Evolutionary conservation across 129 eudicot species (phyloP), one percentile per base, ranked within the genome.

Genomic region (Cynara cardunculus): DNA sequence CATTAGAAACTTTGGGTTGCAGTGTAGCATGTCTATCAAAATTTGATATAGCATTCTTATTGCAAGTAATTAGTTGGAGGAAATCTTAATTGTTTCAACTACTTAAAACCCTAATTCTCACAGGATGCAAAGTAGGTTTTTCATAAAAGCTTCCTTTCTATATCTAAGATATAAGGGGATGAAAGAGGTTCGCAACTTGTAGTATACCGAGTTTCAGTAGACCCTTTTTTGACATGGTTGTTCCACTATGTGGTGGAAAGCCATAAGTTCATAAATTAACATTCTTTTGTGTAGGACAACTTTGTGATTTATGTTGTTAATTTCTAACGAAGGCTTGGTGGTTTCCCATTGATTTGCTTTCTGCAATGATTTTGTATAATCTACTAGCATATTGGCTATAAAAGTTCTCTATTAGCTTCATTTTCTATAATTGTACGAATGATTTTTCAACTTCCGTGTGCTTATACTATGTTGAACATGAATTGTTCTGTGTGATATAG

Each of bases 401-500:
- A 64, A 64, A 64, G 69, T 64, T 64, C 4, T 64, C 28, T 74
- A 32, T 46, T 25, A 37, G 22, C 32, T 10, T 74, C 16, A 22
- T 41, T 41, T 25, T 74, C 78, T n/a, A 16, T 8, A 41, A 24
- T 1, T 67, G 25, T 67, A 37, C 24, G 19, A 69, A 56, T 70
- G 74, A 69, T 28, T 5, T 69, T 32, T 3, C 26, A 27, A 53
- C 21, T 69, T 69, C 22, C 25, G 27, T 46, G 68, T 68, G 78
- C 27, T 31, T 56, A 71, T 72, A 71, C 41, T 31, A 71, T 56
- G 62, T 27, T n/a, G 26, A 80, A 22, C 49, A 28, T 39, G 72
- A 19, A 70, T 11, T 14, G 44, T 67, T 26, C 11, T 62, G 69
- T 69, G 65, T 76, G 74, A 84, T 78, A 31, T 89, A 95, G 99